Conservation (phyloP, 352 stramenopile species). For the Pythium coloratum region DNA sequence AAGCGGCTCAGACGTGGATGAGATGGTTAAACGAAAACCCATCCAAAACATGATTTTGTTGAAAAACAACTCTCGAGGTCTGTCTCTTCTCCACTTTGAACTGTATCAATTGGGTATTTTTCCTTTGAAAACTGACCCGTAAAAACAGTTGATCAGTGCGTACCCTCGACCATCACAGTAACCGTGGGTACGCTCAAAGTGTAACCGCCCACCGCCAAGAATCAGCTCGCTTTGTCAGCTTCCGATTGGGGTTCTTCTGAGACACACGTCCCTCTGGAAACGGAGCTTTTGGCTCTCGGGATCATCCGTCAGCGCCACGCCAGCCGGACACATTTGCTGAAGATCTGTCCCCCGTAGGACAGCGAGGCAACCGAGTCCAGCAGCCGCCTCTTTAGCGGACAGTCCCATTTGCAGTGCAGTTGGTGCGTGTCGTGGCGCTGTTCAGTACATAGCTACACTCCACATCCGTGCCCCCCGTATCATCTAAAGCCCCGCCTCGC, state of each 20-base stretch:
- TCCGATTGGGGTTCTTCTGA: slow-evolving; percentile 7
- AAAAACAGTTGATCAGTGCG: background rate
- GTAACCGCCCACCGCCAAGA: background rate
- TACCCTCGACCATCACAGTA: too few relatives aligned
- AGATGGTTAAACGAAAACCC: too few relatives aligned
- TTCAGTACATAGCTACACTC: background rate
- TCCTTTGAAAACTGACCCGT: too few relatives aligned
- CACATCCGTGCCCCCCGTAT: background rate
- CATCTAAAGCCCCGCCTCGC: background rate
- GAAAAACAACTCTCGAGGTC: too few relatives aligned
- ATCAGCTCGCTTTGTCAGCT: background rate
- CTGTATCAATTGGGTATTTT: too few relatives aligned
- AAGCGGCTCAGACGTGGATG: too few relatives aligned
- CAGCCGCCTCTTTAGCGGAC: slow-evolving; percentile 6
- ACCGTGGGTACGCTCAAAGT: background rate
- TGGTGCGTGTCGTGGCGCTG: too few relatives aligned
- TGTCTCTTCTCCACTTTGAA: too few relatives aligned
- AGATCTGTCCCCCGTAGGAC: slow-evolving; percentile 4
- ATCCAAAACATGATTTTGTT: too few relatives aligned
- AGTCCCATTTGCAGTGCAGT: background rate
- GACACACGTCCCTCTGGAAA: slow-evolving; percentile 6
- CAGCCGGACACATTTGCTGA: background rate
- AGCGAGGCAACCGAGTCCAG: background rate
- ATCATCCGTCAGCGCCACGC: slow-evolving; percentile 2
- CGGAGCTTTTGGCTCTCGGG: background rate